Conservation (phyloP, 345 rosid species). For the Gossypium australe region DNA sequence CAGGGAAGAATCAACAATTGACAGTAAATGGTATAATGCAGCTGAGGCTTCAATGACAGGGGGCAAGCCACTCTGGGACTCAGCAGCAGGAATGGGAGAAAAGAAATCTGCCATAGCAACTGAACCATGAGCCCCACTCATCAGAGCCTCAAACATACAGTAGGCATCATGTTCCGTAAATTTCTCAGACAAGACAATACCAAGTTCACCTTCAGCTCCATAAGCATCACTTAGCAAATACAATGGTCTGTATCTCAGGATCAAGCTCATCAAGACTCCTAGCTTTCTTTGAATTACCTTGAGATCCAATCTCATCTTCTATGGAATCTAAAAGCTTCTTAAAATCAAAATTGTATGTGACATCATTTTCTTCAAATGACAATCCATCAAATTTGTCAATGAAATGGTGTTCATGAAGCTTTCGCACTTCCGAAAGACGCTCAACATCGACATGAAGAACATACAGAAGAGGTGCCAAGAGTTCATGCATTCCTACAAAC, state of each 20-base stretch:
- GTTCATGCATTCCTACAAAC: slow-evolving; percentile 88
- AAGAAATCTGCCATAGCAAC: slow-evolving; percentile 88
- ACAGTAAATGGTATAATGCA: slow-evolving; percentile 72
- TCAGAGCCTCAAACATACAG: slow-evolving; percentile 92
- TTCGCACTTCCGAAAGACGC: slow-evolving; percentile 75
- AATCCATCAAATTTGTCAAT: slow-evolving; percentile 82
- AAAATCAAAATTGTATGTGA: slow-evolving; percentile 73
- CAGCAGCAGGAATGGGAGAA: slow-evolving; percentile 42
- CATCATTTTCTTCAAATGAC: slow-evolving; percentile 69
- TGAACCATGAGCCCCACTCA: slow-evolving; percentile 71
- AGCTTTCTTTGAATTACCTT: slow-evolving; percentile 41
- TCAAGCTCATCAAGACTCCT: slow-evolving; percentile 74
- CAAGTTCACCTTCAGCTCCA: slow-evolving; percentile 98
- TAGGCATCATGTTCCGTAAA: slow-evolving; percentile 98
- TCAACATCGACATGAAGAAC: slow-evolving; percentile 90
- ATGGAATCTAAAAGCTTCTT: slow-evolving; percentile 60
- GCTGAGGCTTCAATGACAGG: slow-evolving; percentile 92
- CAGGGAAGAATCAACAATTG: slow-evolving; percentile 74
- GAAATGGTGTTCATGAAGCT: slow-evolving; percentile 76
- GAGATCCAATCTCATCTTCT: slow-evolving; percentile 51
- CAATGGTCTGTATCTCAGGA: slow-evolving; percentile 65
- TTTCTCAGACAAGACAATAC: slow-evolving; percentile 89
- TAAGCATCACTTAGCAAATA: slow-evolving; percentile 76
- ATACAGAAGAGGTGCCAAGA: slow-evolving; percentile 86
- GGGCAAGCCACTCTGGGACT: slow-evolving; percentile 59